These are phyloP conservation scores for Yamadazyma philogaea DNA, from an alignment of 805 yeast species.

Conservation along the genomic window DNA sequence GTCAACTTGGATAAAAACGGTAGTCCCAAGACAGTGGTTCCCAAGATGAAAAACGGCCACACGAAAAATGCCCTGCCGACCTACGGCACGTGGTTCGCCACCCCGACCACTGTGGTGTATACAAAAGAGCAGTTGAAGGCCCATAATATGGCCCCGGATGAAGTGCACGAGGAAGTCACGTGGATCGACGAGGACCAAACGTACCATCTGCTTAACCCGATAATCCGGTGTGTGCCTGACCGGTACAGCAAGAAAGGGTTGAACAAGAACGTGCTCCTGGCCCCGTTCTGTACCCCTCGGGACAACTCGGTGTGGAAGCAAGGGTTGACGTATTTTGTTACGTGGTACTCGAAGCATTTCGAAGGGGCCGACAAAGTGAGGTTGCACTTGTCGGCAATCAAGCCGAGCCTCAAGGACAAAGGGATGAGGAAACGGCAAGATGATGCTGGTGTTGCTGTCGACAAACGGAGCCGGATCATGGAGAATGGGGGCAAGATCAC, in stretches of 20 bases:
- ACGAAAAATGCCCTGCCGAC: constrained; percentile 67
- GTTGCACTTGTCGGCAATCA: constrained; percentile 63
- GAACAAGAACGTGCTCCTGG: constrained; percentile 54
- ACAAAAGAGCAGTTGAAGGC: constrained; percentile 65
- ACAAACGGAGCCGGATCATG: constrained; percentile 29
- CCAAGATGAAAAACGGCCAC: constrained; percentile 69
- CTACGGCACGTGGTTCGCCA: constrained; percentile 73
- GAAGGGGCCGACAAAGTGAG: constrained; percentile 58
- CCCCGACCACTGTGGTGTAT: constrained; percentile 56
- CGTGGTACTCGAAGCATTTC: constrained; percentile 77
- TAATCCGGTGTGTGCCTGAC: constrained; percentile 83
- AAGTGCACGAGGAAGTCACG: constrained; percentile 52
- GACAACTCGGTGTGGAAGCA: constrained; percentile 56
- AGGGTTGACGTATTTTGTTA: constrained; percentile 67
- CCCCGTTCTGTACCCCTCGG: constrained; percentile 83
- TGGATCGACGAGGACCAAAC: constrained; percentile 68
- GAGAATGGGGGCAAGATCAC: constrained; percentile 37
- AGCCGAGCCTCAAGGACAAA: constrained; percentile 51
- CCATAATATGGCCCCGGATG: constrained; percentile 66
- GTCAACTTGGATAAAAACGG: constrained; percentile 74
- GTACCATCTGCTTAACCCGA: constrained; percentile 68
- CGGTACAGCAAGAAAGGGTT: constrained; percentile 62
- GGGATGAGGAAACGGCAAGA: constrained; percentile 41
- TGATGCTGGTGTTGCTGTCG: neutral
- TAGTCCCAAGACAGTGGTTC: constrained; percentile 72